Evolutionary conservation across 106 monocot genomes (phyloP).

Genomic region (Dactylorhiza incarnata): DNA sequence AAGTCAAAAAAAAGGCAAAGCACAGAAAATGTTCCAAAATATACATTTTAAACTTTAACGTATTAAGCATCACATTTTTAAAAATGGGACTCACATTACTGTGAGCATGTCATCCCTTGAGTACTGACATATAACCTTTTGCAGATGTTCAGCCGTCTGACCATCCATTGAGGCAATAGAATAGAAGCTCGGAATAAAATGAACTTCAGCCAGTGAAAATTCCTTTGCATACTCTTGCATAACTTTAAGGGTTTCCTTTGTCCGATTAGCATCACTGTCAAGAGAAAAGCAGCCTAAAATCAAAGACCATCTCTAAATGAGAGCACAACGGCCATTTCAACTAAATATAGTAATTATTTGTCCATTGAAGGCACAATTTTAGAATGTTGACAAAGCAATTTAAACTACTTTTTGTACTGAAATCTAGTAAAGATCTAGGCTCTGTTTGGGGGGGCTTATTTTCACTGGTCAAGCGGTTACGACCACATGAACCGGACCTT

Average conservation of each 20-base stretch:
- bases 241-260: slow-evolving; percentile 84
- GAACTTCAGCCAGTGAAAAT: slow-evolving; percentile 67
- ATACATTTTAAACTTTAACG: background rate
- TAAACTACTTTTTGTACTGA: background rate
- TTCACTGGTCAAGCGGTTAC: no score
- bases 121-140: slow-evolving; percentile 71
- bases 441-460: no score
- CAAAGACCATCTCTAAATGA: background rate
- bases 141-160: slow-evolving; percentile 90
- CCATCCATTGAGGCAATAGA: slow-evolving; percentile 98
- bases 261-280: slow-evolving; percentile 80
- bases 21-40: background rate
- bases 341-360: background rate
- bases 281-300: background rate
- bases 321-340: background rate
- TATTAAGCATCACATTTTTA: background rate
- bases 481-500: no score
- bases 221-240: slow-evolving; percentile 51
- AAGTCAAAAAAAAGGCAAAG: background rate
- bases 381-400: background rate
- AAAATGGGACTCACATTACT: slow-evolving; percentile 58
- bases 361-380: background rate
- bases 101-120: slow-evolving; percentile 70
- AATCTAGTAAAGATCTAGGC: no score
- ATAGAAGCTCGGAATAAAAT: slow-evolving; percentile 92